Evolutionary conservation across 164 flowering plant genomes (phyloP), one percentile per base, ranked within the genome.

Genomic region (Kalanchoe fedtschenkoi): DNA sequence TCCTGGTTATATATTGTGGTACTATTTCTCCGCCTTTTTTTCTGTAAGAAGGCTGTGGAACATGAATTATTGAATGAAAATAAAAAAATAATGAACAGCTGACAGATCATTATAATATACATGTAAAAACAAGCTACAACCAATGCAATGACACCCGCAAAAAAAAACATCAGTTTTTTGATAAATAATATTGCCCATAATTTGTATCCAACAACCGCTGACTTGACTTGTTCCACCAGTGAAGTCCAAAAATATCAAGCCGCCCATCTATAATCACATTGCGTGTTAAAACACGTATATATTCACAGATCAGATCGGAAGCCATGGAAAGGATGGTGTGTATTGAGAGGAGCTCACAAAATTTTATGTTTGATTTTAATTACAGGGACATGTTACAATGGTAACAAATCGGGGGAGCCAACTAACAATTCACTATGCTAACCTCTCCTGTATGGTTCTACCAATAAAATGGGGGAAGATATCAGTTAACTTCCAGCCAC

Each of bases 371-470:
- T 51, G 32, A 17, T 51, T n/a, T n/a, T 24, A 51, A 24, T 51
- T 51, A 51, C 56, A 51, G 56, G 56, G 32, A 51, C 56, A 51
- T 51, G 56, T 51, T 51, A 51, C 56, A 51, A 51, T 51, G 56
- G 56, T 51, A 24, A 51, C 56, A 51, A 7, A 51, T 51, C 16
- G 15, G 56, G 32, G 56, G 56, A 51, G 56, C 32, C 16, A 26
- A 47, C 30, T 9, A n/a, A 44, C 32, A 5, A 16, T 24, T 26
- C 28, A 16, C 56, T 51, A 24, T 3, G 32, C 24, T n/a, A 47
- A 37, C 3, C 39, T 47, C 54, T 47, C 22, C 11, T 47, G 10
- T 46, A 46, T 19, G 22, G n/a, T n/a, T 46, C 13, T 47, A 22
- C 28, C 55, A 8, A n/a, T 14, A 21, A 47, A 47, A 24, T 46